Evolutionary conservation across 495 filamentous ascomycete genomes (phyloP).

Genomic region (Jackrogersella minutella): DNA sequence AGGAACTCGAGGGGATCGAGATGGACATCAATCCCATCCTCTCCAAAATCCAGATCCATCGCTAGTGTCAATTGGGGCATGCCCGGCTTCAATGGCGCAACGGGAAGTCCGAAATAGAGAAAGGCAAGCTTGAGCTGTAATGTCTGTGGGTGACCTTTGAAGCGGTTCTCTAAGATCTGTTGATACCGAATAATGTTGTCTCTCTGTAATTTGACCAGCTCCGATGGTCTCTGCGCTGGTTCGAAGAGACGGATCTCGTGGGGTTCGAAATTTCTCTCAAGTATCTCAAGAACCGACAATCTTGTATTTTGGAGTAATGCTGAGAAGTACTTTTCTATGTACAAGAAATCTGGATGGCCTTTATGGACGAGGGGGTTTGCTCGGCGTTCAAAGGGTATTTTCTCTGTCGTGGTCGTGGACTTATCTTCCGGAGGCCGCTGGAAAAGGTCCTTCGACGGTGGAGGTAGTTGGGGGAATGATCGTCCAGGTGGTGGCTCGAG

Average conservation of each 20-base stretch:
- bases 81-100: slow-evolving; percentile 37
- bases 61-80: neutral
- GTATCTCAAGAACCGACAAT: no score
- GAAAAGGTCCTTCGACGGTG: neutral
- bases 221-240: slow-evolving; percentile 20
- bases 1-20: slow-evolving; percentile 29
- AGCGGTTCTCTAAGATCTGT: slow-evolving; percentile 31
- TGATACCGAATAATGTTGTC: slow-evolving; percentile 26
- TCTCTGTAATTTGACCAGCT: slow-evolving; percentile 25
- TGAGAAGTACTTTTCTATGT: slow-evolving; percentile 36
- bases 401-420: neutral
- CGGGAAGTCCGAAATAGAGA: slow-evolving; percentile 43
- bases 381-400: slow-evolving; percentile 22
- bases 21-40: neutral
- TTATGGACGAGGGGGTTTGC: slow-evolving; percentile 24
- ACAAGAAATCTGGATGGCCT: slow-evolving; percentile 21
- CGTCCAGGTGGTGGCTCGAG: neutral
- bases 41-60: slow-evolving; percentile 19
- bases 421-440: neutral
- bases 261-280: slow-evolving; percentile 34
- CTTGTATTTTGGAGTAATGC: slow-evolving; percentile 26
- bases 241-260: slow-evolving; percentile 38
- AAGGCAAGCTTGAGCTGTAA: slow-evolving; percentile 40
- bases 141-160: slow-evolving; percentile 25
- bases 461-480: neutral